Evolutionary conservation across 2,329 filamentous ascomycete genomes (phyloP), one percentile per base, ranked within the genome.

Genomic region (Microthyrium microscopicum): DNA sequence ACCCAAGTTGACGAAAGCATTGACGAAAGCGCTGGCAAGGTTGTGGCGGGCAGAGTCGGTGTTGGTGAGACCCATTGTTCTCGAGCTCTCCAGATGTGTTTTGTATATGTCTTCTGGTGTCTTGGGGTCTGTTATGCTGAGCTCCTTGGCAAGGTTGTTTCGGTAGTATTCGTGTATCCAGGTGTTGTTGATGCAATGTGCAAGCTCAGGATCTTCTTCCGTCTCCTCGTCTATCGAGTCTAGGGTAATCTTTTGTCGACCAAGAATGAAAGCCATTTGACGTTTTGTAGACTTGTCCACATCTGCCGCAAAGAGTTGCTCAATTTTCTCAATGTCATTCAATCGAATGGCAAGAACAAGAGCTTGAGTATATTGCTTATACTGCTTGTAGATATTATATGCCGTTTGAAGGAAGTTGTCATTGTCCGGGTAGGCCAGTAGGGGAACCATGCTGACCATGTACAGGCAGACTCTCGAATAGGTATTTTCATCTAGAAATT

Each of bases 71-170:
- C 84, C 85, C 17, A 83, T 82, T 34, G 91, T 89, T 40, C 91
- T 73, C 47, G 77, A 92, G 60, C 81, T 95, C 59, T 98, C 89
- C 4, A 98, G 70, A 56, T 98, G 89, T 50, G 84, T 93, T 65
- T 98, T 98, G 70, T 98, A 98, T 47, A 98, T 98, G 48, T 98
- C 91, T 52, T 98, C 89, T 0, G 87, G 91, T 27, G 82, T 81
- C 63, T 94, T 95, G 22, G 89, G 89, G 41, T 98, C 89, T 26
- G 95, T 64, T 33, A 98, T 87, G 56, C 98, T 95, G 34, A 98
- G 68, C 54, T 98, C 89, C 58, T 94, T 94, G 37, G 77, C 91
- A 20, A 98, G 64, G 4, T 79, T 73, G n/a, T n/a, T n/a, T 57
- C 92, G 92, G 68, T 93, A 98, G 56, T 95, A 78, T 41, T 91